Evolutionary conservation across 1,284 basidiomycete genomes (phyloP).

Genomic region (Trichosporon inkin): DNA sequence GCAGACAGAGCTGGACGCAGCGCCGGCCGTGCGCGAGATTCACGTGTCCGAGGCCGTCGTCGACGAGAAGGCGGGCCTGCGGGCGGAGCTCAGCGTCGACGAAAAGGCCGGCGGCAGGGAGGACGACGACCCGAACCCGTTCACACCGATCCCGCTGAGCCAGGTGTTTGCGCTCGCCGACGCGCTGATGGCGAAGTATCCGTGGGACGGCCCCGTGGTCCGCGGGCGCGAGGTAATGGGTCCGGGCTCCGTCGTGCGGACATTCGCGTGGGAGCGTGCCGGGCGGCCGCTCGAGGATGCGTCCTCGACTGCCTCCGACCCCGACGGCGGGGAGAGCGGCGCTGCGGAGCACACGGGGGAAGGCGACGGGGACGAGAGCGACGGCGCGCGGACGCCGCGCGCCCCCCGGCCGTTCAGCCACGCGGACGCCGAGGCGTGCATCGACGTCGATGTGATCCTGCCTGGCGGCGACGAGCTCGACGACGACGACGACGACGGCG

Average conservation of each 20-base stretch:
- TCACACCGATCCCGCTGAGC: slow-evolving; percentile 40
- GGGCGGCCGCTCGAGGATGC: slow-evolving; percentile 16
- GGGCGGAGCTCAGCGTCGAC: neutral
- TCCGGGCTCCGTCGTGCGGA: slow-evolving; percentile 38
- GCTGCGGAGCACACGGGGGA: slow-evolving; percentile 15
- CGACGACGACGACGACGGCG: slow-evolving; percentile 18
- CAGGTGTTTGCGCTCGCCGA: slow-evolving; percentile 43
- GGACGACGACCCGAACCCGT: slow-evolving; percentile 35
- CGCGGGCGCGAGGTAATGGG: slow-evolving; percentile 45
- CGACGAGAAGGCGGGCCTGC: neutral
- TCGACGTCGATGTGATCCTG: slow-evolving; percentile 23
- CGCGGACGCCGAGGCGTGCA: slow-evolving; percentile 17
- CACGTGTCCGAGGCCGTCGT: neutral
- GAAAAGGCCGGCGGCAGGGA: neutral
- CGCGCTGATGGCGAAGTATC: slow-evolving; percentile 37
- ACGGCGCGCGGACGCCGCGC: slow-evolving; percentile 11
- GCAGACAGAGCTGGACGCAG: too few relatives aligned
- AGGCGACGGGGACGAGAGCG: slow-evolving; percentile 24
- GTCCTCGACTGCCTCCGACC: slow-evolving; percentile 12
- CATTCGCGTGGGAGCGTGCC: slow-evolving; percentile 32
- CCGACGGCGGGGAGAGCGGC: slow-evolving; percentile 13
- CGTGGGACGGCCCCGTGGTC: slow-evolving; percentile 38
- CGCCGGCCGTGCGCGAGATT: too few relatives aligned
- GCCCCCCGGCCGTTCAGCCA: slow-evolving; percentile 16
- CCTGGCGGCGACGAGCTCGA: slow-evolving; percentile 21